A percentile compares a stretch with the other conserved stretches of the same genome.
phyloP scores from a whole-genome alignment of 371 early-diverging fungal species.

The Actinomortierella ambigua region DNA sequence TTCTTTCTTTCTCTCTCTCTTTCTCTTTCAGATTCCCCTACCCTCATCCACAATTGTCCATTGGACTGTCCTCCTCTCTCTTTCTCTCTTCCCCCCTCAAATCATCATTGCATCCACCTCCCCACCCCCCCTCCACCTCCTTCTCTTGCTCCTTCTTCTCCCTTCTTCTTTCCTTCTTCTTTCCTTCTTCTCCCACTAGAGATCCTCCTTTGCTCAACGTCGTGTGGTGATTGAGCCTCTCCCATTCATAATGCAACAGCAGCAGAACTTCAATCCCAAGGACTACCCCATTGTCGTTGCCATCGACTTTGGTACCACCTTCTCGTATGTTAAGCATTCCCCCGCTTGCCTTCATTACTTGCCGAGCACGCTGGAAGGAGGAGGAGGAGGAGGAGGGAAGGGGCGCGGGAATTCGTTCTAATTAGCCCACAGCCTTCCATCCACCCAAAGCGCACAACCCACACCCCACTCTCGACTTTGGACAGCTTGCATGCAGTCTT shows the following conservation, averaged over 20 bases:
- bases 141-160: background rate
- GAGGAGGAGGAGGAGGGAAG: too few species aligned
- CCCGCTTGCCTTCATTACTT: background rate
- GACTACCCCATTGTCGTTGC: conserved; percentile 46
- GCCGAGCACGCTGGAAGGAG: too few species aligned
- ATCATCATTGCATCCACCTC: background rate
- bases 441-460: too few species aligned
- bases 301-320: conserved; percentile 65
- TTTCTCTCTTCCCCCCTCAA: background rate
- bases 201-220: too few species aligned
- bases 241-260: conserved; percentile 25
- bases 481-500: background rate
- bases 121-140: background rate
- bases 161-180: background rate
- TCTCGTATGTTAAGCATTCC: conserved; percentile 36
- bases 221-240: background rate
- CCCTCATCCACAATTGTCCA: too few species aligned
- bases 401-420: too few species aligned
- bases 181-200: background rate
- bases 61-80: too few species aligned
- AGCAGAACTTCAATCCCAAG: conserved; percentile 35
- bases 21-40: background rate
- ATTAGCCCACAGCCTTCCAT: background rate
- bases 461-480: background rate
- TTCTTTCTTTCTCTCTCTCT: background rate